phyloP scores from a whole-genome alignment of 805 yeast genomes.

The Candida ovalis region DNA sequence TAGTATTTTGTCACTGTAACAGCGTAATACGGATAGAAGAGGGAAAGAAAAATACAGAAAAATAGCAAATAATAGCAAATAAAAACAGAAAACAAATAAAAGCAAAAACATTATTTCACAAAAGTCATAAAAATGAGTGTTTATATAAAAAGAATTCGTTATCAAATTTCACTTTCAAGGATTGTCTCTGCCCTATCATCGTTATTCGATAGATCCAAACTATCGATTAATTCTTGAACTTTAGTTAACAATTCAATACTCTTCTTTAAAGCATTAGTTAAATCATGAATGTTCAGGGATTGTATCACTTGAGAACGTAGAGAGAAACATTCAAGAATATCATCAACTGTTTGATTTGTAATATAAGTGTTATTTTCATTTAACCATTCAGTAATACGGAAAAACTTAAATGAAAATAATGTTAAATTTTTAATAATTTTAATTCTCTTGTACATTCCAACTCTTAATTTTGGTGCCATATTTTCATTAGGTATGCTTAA shows the following conservation, averaged over 20 bases:
- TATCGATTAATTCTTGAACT: background rate
- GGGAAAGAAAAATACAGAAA: too few species aligned
- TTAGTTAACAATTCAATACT: constrained; percentile 3
- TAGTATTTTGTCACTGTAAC: too few species aligned
- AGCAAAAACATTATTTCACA: too few species aligned
- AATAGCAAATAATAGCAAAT: too few species aligned
- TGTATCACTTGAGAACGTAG: constrained; percentile 14
- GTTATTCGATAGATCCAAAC: background rate
- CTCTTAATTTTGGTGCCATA: constrained; percentile 22
- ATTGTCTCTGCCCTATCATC: background rate
- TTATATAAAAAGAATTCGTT: too few species aligned
- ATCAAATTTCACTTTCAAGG: background rate
- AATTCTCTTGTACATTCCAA: constrained; percentile 21
- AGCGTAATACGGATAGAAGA: too few species aligned
- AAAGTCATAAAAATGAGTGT: too few species aligned
- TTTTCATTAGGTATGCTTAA: constrained; percentile 19
- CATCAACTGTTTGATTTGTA: constrained; percentile 7
- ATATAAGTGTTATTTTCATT: constrained; percentile 1
- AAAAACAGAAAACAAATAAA: too few species aligned
- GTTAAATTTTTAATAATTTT: constrained; percentile 21
- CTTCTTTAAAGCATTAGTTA: constrained; percentile 7
- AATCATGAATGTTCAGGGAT: constrained; percentile 4
- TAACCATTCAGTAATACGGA: constrained; percentile 7
- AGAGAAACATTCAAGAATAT: constrained; percentile 12
- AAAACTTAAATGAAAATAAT: constrained; percentile 16